Conservation (phyloP, 2,329 filamentous ascomycete genomes). For the Ophiosphaerella narmari region DNA sequence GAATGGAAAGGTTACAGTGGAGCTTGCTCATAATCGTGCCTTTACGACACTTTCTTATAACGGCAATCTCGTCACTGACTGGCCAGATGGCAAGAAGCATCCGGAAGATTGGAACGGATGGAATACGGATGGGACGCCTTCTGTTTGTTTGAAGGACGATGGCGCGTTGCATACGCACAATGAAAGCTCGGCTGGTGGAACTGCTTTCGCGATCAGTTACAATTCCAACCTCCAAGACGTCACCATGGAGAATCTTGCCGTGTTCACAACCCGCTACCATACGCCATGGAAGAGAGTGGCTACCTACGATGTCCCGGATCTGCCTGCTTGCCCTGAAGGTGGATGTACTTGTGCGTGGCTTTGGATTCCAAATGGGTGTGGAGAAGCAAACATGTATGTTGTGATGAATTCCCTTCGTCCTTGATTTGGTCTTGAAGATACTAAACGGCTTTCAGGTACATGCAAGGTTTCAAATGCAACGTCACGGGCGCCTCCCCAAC, state of each 20-base stretch:
- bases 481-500: slow-evolving; percentile 52
- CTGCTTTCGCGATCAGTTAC: slow-evolving; percentile 58
- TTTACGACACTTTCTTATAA: slow-evolving; percentile 55
- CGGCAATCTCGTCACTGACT: slow-evolving; percentile 46
- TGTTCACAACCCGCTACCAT: slow-evolving; percentile 52
- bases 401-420: no score
- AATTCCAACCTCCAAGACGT: slow-evolving; percentile 53
- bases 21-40: slow-evolving; percentile 57
- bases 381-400: slow-evolving; percentile 44
- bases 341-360: slow-evolving; percentile 51
- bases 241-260: slow-evolving; percentile 57
- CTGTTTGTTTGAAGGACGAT: slow-evolving; percentile 46
- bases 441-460: slow-evolving; percentile 41
- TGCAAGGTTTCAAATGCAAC: slow-evolving; percentile 57
- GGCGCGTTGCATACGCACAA: slow-evolving; percentile 56
- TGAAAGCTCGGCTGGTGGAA: slow-evolving; percentile 51
- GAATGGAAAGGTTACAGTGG: slow-evolving; percentile 54
- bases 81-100: slow-evolving; percentile 55
- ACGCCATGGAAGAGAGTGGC: slow-evolving; percentile 48
- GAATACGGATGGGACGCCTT: slow-evolving; percentile 26
- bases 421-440: not conserved
- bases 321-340: slow-evolving; percentile 45
- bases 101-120: slow-evolving; percentile 54
- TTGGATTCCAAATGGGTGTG: slow-evolving; percentile 48
- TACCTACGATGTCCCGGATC: slow-evolving; percentile 45